Conservation (phyloP, 768 basidiomycete species). For the Russula compacta region DNA sequence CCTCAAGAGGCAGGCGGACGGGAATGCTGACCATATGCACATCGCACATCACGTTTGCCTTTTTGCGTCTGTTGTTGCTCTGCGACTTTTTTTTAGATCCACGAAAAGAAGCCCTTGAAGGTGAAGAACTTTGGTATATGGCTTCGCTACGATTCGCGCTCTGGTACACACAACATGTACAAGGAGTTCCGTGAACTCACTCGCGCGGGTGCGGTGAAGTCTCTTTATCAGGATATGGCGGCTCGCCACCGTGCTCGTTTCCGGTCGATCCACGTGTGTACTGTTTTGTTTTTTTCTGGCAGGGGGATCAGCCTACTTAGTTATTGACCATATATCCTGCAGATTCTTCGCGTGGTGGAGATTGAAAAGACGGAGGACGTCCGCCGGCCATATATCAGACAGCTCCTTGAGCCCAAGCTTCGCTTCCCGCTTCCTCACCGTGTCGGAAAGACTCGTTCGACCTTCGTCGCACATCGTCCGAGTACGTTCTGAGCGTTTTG, state of each 20-base stretch:
- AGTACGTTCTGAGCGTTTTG: constrained; percentile 46
- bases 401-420: constrained; percentile 81
- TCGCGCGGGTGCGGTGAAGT: constrained; percentile 91
- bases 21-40: constrained; percentile 44
- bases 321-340: not conserved
- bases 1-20: constrained; percentile 83
- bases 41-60: constrained; percentile 27
- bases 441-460: constrained; percentile 65
- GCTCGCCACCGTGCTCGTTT: constrained; percentile 98
- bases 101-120: constrained; percentile 95
- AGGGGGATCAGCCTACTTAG: not conserved
- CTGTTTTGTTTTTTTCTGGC: no score
- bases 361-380: constrained; percentile 86
- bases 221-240: constrained; percentile 99
- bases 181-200: constrained; percentile 96
- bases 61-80: constrained; percentile 21
- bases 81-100: constrained; percentile 53
- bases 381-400: constrained; percentile 96
- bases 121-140: constrained; percentile 99
- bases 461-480: constrained; percentile 73
- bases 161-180: constrained; percentile 99
- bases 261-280: constrained; percentile 89
- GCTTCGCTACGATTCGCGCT: constrained; percentile 98
- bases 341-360: constrained; percentile 98
- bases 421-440: constrained; percentile 97